These are phyloP conservation scores for Pseudozyma thailandica DNA, from an alignment of 1,284 basidiomycete genomes.

Conservation along the genomic window DNA sequence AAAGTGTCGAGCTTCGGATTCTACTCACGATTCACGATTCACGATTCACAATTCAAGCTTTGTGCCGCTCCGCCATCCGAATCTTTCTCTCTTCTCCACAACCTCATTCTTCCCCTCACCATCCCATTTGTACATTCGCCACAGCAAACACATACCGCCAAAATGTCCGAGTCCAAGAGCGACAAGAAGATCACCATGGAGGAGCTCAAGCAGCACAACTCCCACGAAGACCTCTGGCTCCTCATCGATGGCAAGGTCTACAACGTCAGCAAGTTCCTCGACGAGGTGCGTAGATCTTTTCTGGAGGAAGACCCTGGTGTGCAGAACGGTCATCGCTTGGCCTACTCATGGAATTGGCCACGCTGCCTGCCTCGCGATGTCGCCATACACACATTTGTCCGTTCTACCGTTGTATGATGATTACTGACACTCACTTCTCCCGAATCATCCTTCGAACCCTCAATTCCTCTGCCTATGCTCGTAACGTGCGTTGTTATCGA, in stretches of 20 bases:
- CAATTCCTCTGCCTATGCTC: no score
- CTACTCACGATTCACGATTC: background rate
- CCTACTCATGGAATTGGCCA: no score
- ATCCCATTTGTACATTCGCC: conserved; percentile 1
- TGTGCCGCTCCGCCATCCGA: background rate
- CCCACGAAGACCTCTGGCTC: conserved; percentile 65
- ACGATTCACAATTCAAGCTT: background rate
- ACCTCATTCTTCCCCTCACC: background rate
- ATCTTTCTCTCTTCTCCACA: conserved; percentile 3
- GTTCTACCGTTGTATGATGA: no score
- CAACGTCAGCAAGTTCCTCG: conserved; percentile 91
- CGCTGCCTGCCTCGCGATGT: no score
- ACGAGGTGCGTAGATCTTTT: conserved; percentile 78
- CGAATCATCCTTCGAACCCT: no score
- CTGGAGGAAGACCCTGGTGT: background rate
- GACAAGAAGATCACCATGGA: conserved; percentile 64
- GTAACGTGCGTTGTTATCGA: no score
- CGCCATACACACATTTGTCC: no score
- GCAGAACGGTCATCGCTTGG: no score
- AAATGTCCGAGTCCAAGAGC: conserved; percentile 45
- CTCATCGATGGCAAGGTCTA: conserved; percentile 75
- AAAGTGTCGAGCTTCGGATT: background rate
- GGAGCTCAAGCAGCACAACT: conserved; percentile 62
- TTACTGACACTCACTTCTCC: no score
- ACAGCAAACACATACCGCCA: conserved; percentile 14